Evolutionary conservation across 176 grass and related monocot genomes (phyloP).

Genomic region (Oryza rufipogon): DNA sequence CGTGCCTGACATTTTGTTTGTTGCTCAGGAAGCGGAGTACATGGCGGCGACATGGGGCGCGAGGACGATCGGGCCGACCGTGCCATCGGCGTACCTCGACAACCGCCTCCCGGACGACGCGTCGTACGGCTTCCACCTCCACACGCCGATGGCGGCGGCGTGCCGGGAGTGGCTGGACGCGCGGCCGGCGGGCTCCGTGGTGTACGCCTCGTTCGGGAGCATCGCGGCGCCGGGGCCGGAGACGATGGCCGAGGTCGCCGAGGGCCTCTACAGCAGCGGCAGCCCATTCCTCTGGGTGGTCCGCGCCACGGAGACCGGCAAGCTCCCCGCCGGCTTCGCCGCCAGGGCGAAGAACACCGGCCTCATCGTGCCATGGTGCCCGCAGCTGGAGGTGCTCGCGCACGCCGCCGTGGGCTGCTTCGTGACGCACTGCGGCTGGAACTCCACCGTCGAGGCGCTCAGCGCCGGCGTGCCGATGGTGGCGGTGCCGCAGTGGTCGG

Average conservation of each 20-base stretch:
- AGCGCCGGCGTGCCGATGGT: conserved; percentile 38
- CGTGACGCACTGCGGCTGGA: conserved; percentile 75
- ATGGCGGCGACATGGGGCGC: conserved; percentile 26
- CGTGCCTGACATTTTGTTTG: too few relatives aligned
- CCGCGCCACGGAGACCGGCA: conserved; percentile 31
- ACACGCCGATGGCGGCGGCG: conserved; percentile 5
- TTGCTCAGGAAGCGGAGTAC: conserved; percentile 36
- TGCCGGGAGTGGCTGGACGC: conserved; percentile 42
- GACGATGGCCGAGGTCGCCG: conserved; percentile 48
- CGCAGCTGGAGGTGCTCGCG: conserved; percentile 63
- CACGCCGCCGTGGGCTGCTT: conserved; percentile 65
- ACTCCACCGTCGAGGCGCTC: conserved; percentile 54
- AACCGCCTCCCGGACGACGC: conserved; percentile 39
- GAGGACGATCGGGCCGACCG: conserved; percentile 39
- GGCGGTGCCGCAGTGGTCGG: conserved; percentile 62
- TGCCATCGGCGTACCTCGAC: conserved; percentile 47
- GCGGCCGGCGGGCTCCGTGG: conserved; percentile 30
- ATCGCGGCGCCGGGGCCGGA: not conserved
- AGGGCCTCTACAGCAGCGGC: conserved; percentile 43
- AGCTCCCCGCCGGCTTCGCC: conserved; percentile 35
- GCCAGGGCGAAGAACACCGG: conserved; percentile 23
- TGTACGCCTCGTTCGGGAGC: conserved; percentile 65
- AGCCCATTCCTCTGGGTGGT: conserved; percentile 60
- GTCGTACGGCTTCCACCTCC: conserved; percentile 59
- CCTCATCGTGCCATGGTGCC: conserved; percentile 51